Conservation (phyloP, 2,329 filamentous ascomycete species). For the Lachnellula willkommii region DNA sequence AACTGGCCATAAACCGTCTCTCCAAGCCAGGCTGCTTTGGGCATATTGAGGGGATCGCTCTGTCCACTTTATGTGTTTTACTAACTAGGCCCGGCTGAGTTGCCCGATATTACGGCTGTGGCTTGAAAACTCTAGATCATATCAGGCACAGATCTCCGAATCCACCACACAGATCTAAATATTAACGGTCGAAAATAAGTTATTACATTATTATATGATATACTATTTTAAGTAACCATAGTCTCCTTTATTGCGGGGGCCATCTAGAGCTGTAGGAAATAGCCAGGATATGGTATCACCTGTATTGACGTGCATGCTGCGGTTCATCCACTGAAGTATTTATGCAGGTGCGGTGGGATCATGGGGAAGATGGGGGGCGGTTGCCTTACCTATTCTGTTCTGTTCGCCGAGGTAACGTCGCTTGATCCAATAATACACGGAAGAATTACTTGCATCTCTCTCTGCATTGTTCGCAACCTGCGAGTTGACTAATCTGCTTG, state of each 20-base stretch:
- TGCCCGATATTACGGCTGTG: not conserved
- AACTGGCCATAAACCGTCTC: too few species aligned
- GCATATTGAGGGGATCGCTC: not conserved
- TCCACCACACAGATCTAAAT: not conserved
- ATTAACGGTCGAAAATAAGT: not conserved
- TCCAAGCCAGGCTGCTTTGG: not conserved
- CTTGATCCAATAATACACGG: not conserved
- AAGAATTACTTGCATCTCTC: constrained; percentile 20
- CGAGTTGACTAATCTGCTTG: constrained; percentile 27
- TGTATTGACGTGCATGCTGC: not conserved
- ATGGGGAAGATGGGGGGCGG: too few species aligned
- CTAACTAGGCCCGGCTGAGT: not conserved
- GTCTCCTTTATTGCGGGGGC: too few species aligned
- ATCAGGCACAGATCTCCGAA: not conserved
- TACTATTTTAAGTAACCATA: too few species aligned
- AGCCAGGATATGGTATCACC: too few species aligned
- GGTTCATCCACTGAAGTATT: too few species aligned
- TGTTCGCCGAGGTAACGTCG: not conserved
- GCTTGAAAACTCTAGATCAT: not conserved
- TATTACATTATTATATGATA: too few species aligned
- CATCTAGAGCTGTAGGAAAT: too few species aligned
- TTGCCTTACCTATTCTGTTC: not conserved
- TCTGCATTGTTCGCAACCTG: constrained; percentile 29
- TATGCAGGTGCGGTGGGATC: too few species aligned
- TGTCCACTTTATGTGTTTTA: too few species aligned